Evolutionary conservation across 257 asterid genomes (phyloP).

Genomic region (Datura wrightii): DNA sequence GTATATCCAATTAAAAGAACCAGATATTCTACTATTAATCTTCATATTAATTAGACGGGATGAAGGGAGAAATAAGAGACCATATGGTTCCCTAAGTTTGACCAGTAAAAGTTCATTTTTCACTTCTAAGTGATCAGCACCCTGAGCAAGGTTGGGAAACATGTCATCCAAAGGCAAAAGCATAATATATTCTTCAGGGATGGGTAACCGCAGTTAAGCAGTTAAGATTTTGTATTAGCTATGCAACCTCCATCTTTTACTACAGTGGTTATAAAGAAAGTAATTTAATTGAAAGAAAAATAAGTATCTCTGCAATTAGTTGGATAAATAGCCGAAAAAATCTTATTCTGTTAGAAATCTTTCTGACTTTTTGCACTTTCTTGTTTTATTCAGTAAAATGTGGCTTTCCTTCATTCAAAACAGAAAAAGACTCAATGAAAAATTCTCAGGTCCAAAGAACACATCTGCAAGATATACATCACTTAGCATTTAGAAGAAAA

Average conservation of each 20-base stretch:
- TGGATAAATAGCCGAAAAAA: background rate
- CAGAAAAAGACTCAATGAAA: background rate
- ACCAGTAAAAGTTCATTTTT: background rate
- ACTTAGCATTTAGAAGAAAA: background rate
- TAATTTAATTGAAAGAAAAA: background rate
- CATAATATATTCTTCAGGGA: background rate
- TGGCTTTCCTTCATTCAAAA: background rate
- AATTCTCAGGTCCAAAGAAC: background rate
- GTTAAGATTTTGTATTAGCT: background rate
- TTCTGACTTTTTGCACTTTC: background rate
- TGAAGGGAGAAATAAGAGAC: conserved; percentile 7
- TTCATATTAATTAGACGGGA: background rate
- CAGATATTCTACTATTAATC: background rate
- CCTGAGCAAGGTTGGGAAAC: conserved; percentile 11
- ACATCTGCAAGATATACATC: background rate
- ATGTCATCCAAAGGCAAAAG: conserved; percentile 4
- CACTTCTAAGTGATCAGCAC: background rate
- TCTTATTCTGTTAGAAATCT: background rate
- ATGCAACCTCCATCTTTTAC: background rate
- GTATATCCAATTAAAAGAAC: background rate
- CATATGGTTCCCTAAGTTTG: background rate
- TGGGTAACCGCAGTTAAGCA: background rate
- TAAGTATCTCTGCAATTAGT: background rate
- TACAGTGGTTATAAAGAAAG: background rate
- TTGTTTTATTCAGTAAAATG: background rate